phyloP scores from a whole-genome alignment of 2,329 filamentous ascomycete species.

The Xylaria sp. region DNA sequence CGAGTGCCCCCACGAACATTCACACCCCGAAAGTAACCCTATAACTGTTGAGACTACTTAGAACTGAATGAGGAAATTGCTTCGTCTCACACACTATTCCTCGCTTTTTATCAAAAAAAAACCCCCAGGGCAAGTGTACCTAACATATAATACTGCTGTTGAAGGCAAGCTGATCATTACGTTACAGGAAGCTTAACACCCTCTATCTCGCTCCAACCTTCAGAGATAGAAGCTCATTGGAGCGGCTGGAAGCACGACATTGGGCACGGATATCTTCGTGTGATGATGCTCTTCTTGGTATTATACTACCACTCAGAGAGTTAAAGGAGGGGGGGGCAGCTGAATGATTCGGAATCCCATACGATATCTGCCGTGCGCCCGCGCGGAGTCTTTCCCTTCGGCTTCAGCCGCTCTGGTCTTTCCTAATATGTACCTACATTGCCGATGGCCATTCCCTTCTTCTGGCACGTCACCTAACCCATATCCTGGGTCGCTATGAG shows the following conservation, averaged over 20 bases:
- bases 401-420: slow-evolving; percentile 18
- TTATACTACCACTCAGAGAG: background rate
- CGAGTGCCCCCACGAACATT: background rate
- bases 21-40: background rate
- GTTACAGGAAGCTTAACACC: background rate
- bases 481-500: slow-evolving; percentile 3
- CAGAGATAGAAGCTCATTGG: background rate
- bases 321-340: slow-evolving; percentile 5
- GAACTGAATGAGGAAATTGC: background rate
- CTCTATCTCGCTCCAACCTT: background rate
- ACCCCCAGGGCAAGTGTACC: background rate
- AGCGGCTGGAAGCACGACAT: background rate
- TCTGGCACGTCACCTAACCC: slow-evolving; percentile 27
- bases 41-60: background rate
- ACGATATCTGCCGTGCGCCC: slow-evolving; percentile 5
- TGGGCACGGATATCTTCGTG: background rate
- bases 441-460: slow-evolving; percentile 4
- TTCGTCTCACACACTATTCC: background rate
- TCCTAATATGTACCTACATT: slow-evolving; percentile 15
- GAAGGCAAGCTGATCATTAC: background rate
- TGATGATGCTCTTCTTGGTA: background rate
- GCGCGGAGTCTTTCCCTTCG: slow-evolving; percentile 9
- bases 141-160: background rate
- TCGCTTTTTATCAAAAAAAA: background rate
- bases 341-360: background rate